phyloP scores from a whole-genome alignment of 768 basidiomycete genomes.

The Lyophyllum atratum region DNA sequence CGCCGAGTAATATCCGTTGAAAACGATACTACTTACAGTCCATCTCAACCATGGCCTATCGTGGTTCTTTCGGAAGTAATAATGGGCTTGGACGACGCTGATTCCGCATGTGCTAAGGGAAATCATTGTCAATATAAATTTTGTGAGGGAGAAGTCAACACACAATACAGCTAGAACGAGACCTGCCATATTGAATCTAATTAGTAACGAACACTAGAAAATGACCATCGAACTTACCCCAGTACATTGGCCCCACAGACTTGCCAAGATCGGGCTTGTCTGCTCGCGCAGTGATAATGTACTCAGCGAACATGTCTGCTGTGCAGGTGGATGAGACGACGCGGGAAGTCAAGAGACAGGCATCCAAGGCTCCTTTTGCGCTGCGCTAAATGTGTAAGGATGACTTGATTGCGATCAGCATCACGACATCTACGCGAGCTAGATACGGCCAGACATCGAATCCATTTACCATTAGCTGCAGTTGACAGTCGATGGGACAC shows the following conservation, averaged over 20 bases:
- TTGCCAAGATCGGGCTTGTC: background rate
- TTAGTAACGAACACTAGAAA: background rate
- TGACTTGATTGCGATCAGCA: too few relatives aligned
- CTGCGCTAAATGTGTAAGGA: too few relatives aligned
- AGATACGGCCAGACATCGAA: too few relatives aligned
- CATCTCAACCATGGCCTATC: background rate
- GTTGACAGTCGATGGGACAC: too few relatives aligned
- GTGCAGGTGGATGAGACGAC: too few relatives aligned
- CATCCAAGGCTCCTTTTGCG: background rate
- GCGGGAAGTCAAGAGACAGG: background rate
- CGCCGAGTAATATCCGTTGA: background rate
- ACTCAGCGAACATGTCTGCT: background rate
- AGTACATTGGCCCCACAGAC: background rate
- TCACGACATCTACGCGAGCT: too few relatives aligned
- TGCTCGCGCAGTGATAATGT: background rate
- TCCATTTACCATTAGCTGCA: too few relatives aligned
- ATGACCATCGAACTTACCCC: background rate
- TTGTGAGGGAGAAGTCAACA: background rate
- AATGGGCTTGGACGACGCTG: background rate
- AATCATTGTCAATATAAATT: background rate
- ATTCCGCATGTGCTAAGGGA: background rate
- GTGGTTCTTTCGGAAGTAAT: background rate
- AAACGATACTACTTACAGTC: background rate
- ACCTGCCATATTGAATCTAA: too few relatives aligned
- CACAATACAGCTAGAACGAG: too few relatives aligned